Evolutionary conservation across 2,329 filamentous ascomycete species (phyloP), one percentile per base, ranked within the genome.

Genomic region (Alternaria brassicicola): DNA sequence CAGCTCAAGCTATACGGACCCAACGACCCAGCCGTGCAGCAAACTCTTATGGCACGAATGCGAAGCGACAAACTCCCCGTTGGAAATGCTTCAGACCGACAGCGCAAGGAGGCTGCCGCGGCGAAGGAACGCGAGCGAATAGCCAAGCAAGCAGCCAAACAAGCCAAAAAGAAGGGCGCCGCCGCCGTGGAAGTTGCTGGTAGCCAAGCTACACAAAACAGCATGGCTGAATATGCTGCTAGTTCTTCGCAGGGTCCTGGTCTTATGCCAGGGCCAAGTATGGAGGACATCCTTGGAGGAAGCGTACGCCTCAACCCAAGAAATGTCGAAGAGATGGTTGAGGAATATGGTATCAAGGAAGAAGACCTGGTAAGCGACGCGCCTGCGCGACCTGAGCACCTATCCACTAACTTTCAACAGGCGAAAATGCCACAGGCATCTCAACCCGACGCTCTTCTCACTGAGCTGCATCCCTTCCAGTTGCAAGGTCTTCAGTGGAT

Each of bases 401-500:
- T 7, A 41, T 17, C 10, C 30, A 45, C 61, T 71, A 45, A 71
- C 51, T n/a, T 28, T 41, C 15, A 26, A 26, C 42, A 70, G 65
- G 84, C 85, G 6, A 84, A 86, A 41, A 86, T 96, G 86, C 89
- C 90, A 0, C 86, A 86, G 81, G 90, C 89, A 2, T 76, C 85
- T 4, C 90, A 92, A 64, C 93, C 93, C 0, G 68, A 79, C 6
- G 79, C 81, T 6, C 79, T 97, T 39, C 79, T 83, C 23, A 90
- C 92, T 0, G 79, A 85, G 36, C 80, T 97, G 47, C 82, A 96
- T 57, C 89, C 91, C 1, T 95, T 96, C 76, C 93, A 97, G 71
- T 63, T 78, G 31, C 81, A 94, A 81, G 92, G 91, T 6, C 80
- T 97, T 36, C 87, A 88, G 15, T 97, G 93, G 93, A 86, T 97